phyloP scores from a whole-genome alignment of 164 flowering plant species.

The Cinnamomum micranthum region DNA sequence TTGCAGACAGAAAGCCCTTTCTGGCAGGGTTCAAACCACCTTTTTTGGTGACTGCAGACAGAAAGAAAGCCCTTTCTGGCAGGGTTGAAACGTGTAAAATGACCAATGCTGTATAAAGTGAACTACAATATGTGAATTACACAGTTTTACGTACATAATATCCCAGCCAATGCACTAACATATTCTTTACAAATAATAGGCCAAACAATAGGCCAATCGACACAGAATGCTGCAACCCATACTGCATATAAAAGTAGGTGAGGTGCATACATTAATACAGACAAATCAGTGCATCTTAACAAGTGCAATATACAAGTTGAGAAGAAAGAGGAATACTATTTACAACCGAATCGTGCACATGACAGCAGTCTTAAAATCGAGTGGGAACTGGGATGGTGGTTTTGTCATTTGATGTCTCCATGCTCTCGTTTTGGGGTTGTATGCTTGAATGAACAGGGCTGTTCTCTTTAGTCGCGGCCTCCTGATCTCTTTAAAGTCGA shows the following conservation, averaged over 20 bases:
- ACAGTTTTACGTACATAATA: too few species aligned
- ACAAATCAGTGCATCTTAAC: neutral
- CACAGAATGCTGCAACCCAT: neutral
- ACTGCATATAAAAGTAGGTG: neutral
- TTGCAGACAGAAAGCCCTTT: too few species aligned
- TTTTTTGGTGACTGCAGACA: too few species aligned
- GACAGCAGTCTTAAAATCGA: conserved; percentile 43
- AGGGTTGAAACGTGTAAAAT: too few species aligned
- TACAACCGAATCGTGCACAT: conserved; percentile 47
- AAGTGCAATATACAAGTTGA: neutral
- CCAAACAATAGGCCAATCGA: neutral
- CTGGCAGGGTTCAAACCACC: too few species aligned
- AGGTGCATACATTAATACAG: neutral
- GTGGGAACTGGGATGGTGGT: conserved; percentile 38
- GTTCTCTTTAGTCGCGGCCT: conserved; percentile 43
- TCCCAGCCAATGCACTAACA: too few species aligned
- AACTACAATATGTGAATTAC: too few species aligned
- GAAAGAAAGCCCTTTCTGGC: too few species aligned
- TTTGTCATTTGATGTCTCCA: conserved; percentile 62
- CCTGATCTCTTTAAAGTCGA: conserved; percentile 4
- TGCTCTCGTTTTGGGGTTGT: conserved; percentile 54
- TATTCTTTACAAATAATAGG: neutral
- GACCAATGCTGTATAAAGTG: too few species aligned
- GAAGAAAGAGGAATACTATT: neutral
- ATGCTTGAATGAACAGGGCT: conserved; percentile 54